Base-by-base conservation (phyloP, 257 asterid species). In the Solanum medicagineum region DNA sequence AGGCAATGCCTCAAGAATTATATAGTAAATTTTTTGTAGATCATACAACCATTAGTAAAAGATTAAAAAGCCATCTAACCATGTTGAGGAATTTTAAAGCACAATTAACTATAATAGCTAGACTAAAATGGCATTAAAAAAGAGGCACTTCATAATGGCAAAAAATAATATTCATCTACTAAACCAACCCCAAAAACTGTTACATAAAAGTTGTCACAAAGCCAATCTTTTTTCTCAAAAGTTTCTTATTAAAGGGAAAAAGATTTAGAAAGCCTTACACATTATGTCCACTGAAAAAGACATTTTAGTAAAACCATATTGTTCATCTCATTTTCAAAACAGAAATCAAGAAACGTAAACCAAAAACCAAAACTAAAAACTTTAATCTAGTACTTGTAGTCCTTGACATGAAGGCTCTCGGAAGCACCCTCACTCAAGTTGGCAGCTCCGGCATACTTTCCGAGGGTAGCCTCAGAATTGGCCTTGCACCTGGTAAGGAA, bases 391-490 rank as follows among this genome's bases (percentile, higher is more conserved):
- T 92, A 92, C 86, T 90, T 92, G 93, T 92, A 92, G 84, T 91
- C 93, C 74, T 92, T 92, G 49, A 92, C 95, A 26, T 92, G 95
- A n/a, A 92, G 95, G 87, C 93, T 90, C 93, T 92, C 95, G 0
- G 95, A 90, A 5, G 95, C 95, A 45, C 94, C 95, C 71, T 91
- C 95, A 16, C 89, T 89, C 85, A 87, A 63, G 54, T 86, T 82
- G 36, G 88, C 80, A 20, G 89, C 84, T 2, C 95, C 95, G 42
- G 87, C 66, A 81, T 92, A 92, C 16, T 92, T 92, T 17, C 95
- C 95, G 2, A 92, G 95, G 3, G 93, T 90, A 8, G 95, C 95
- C 77, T 92, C 95, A 0, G 95, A 92, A 86, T 92, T 92, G 10
- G 95, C 95, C 90, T 91, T 92, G 92, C 92, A 89, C 90, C 95